These are phyloP conservation scores for Thozetella sp. DNA, from an alignment of 495 filamentous ascomycete species.

Conservation along the genomic window DNA sequence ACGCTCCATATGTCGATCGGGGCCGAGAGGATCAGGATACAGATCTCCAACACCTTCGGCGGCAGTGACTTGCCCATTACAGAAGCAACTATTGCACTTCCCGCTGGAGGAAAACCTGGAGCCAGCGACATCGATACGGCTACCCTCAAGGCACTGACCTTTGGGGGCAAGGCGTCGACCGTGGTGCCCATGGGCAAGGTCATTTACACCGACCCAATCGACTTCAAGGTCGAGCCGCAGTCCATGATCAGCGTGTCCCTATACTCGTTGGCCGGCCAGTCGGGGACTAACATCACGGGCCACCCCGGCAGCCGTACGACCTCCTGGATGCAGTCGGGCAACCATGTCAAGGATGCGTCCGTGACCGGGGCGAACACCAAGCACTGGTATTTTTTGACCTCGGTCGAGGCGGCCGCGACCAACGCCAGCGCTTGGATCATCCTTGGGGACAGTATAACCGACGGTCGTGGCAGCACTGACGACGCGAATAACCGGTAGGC, in stretches of 20 bases:
- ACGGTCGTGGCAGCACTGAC: conserved; percentile 65
- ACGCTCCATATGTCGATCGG: conserved; percentile 63
- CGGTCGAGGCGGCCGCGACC: conserved; percentile 57
- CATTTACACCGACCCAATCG: conserved; percentile 65
- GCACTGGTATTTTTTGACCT: conserved; percentile 64
- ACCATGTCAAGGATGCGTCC: conserved; percentile 48
- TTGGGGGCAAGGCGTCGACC: conserved; percentile 50
- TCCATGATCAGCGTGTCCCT: conserved; percentile 58
- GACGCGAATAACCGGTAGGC: conserved; percentile 66
- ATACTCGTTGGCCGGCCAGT: conserved; percentile 60
- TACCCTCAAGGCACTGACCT: conserved; percentile 55
- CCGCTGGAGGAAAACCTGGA: conserved; percentile 52
- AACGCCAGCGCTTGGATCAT: conserved; percentile 53
- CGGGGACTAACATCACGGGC: conserved; percentile 56
- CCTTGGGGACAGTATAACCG: conserved; percentile 76
- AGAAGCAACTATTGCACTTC: conserved; percentile 56
- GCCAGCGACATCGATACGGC: conserved; percentile 49
- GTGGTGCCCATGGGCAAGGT: conserved; percentile 60
- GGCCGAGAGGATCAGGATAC: conserved; percentile 57
- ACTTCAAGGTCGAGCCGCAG: conserved; percentile 49
- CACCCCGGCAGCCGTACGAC: conserved; percentile 73
- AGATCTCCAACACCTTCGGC: conserved; percentile 71
- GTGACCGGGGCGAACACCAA: conserved; percentile 44
- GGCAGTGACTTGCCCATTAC: conserved; percentile 61
- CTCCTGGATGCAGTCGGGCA: conserved; percentile 57